Evolutionary conservation across 495 filamentous ascomycete genomes (phyloP).

Genomic region (Lophium mytilinum): DNA sequence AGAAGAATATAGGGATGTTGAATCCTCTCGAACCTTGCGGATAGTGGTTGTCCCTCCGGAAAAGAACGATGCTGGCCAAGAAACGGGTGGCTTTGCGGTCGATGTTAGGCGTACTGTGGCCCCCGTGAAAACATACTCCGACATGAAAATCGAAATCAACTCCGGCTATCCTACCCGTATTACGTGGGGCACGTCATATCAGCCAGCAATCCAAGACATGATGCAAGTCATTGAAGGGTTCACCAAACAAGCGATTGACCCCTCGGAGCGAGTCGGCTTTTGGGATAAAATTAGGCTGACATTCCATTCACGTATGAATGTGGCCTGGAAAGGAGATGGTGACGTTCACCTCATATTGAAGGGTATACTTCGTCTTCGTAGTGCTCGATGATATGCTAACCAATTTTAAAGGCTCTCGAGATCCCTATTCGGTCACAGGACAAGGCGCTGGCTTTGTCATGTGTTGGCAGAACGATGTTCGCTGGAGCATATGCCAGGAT

Average conservation of each 20-base stretch:
- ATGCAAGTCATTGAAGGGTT: slow-evolving; percentile 99
- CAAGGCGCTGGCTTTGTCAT: slow-evolving; percentile 92
- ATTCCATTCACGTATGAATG: slow-evolving; percentile 84
- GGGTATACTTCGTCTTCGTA: slow-evolving; percentile 38
- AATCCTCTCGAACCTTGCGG: slow-evolving; percentile 69
- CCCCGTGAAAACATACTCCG: slow-evolving; percentile 93
- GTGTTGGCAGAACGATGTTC: slow-evolving; percentile 92
- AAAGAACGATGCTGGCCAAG: slow-evolving; percentile 36
- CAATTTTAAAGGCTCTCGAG: slow-evolving; percentile 53
- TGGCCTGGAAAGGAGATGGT: slow-evolving; percentile 89
- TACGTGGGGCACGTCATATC: slow-evolving; percentile 95
- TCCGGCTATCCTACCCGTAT: slow-evolving; percentile 84
- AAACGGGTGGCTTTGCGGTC: slow-evolving; percentile 60
- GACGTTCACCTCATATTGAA: slow-evolving; percentile 94
- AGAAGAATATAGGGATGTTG: slow-evolving; percentile 74
- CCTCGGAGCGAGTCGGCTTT: slow-evolving; percentile 88
- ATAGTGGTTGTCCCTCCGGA: slow-evolving; percentile 77
- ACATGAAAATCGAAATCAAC: slow-evolving; percentile 84
- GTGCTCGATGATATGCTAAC: not conserved
- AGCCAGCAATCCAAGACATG: slow-evolving; percentile 98
- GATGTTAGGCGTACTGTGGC: slow-evolving; percentile 87
- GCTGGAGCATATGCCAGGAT: slow-evolving; percentile 71
- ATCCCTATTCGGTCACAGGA: slow-evolving; percentile 89
- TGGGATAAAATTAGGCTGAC: slow-evolving; percentile 98
- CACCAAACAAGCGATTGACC: slow-evolving; percentile 89